Percentiles rank a stretch among this genome's conserved stretches.
Evolutionary conservation across 202 grass and related monocot genomes (phyloP).

Genomic region (Schoenoplectus triqueter): DNA sequence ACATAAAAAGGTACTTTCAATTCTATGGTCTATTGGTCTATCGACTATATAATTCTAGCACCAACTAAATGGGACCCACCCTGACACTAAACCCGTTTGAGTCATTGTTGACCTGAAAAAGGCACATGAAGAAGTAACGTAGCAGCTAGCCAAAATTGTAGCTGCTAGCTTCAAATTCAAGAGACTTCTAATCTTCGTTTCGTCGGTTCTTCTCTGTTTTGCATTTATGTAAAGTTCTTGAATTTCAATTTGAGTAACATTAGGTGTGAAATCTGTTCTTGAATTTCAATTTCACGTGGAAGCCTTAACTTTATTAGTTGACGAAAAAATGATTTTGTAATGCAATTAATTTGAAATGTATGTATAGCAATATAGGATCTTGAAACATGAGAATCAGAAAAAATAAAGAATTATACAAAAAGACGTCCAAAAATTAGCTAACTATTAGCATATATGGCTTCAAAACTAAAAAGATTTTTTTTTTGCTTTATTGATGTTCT

Average conservation of each 20-base stretch:
- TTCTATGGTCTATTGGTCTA: background rate
- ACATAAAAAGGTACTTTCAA: conserved; percentile 14
- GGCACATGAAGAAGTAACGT: conserved; percentile 26
- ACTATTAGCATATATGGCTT: too few species aligned
- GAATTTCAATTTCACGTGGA: too few species aligned
- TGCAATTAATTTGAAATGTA: too few species aligned
- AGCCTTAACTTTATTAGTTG: too few species aligned
- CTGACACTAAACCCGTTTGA: conserved; percentile 15
- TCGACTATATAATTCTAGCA: conserved; percentile 27
- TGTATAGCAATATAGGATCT: too few species aligned
- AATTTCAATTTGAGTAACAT: background rate
- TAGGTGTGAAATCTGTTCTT: background rate
- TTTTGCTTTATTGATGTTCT: background rate
- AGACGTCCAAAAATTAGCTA: too few species aligned
- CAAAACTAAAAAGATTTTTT: too few species aligned
- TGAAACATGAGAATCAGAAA: too few species aligned
- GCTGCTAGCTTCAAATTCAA: conserved; percentile 18
- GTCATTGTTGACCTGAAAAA: conserved; percentile 32
- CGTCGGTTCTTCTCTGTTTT: background rate
- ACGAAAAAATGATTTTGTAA: too few species aligned
- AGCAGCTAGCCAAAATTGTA: conserved; percentile 21
- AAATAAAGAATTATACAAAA: too few species aligned
- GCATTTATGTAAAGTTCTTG: background rate
- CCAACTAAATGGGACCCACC: conserved; percentile 34
- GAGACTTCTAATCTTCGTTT: conserved; percentile 1